Conservation (phyloP, 768 basidiomycete genomes). For the Russula foetens region DNA sequence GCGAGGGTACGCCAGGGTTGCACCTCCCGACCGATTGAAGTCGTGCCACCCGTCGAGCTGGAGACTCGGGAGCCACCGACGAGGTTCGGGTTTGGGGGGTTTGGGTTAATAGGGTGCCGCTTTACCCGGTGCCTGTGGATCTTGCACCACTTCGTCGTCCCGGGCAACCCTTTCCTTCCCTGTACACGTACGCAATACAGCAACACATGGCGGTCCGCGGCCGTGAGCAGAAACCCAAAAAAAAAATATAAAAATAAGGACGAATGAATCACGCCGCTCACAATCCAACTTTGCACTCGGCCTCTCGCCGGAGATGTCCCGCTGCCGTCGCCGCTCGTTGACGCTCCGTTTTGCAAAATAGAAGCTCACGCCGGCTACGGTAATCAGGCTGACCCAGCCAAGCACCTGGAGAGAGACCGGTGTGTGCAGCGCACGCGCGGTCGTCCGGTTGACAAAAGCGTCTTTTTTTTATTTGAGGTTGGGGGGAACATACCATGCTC, state of each 20-base stretch:
- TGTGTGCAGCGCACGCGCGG: too few species aligned
- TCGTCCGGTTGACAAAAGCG: too few species aligned
- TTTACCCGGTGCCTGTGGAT: neutral
- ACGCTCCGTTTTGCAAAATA: slow-evolving; percentile 32
- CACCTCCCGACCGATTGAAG: neutral
- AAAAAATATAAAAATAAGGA: neutral
- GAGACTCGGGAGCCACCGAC: neutral
- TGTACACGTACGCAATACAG: too few species aligned
- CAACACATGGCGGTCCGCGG: neutral
- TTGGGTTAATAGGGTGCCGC: neutral
- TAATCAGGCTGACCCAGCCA: slow-evolving; percentile 30
- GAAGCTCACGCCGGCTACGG: slow-evolving; percentile 32
- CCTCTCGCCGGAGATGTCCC: slow-evolving; percentile 27
- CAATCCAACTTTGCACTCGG: slow-evolving; percentile 30
- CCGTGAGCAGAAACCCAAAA: neutral
- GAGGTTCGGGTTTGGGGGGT: neutral
- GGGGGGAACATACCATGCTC: slow-evolving; percentile 6
- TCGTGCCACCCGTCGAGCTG: neutral
- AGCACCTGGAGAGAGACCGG: slow-evolving; percentile 21
- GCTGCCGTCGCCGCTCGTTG: slow-evolving; percentile 29
- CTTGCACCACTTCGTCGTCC: neutral
- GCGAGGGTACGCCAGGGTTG: neutral
- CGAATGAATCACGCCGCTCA: slow-evolving; percentile 17
- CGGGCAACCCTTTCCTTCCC: slow-evolving; percentile 9
- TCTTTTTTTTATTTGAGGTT: too few species aligned